Percentiles rank a stretch among this genome's conserved stretches.
Evolutionary conservation across 2,329 filamentous ascomycete genomes (phyloP).

Genomic region (Paracoccidioides brasiliensis): DNA sequence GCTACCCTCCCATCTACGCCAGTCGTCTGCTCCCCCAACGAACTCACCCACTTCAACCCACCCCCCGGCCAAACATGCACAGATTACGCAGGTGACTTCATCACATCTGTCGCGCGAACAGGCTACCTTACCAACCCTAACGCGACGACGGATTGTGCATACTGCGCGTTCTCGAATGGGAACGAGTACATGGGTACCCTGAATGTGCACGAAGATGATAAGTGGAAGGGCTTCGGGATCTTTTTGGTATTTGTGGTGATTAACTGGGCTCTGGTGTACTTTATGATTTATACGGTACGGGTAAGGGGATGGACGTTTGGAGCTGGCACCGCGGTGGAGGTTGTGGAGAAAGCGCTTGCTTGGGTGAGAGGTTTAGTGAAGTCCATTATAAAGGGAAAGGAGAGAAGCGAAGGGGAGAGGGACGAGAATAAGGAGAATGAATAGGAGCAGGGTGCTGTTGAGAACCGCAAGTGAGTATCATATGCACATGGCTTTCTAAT

Average conservation of each 20-base stretch:
- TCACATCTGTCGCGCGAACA: slow-evolving; percentile 38
- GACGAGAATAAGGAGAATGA: background rate
- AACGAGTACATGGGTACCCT: slow-evolving; percentile 3
- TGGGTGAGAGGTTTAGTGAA: slow-evolving; percentile 14
- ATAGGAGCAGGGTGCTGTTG: background rate
- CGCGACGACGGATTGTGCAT: slow-evolving; percentile 39
- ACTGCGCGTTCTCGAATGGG: slow-evolving; percentile 3
- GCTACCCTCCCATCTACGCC: slow-evolving; percentile 43
- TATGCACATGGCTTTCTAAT: background rate
- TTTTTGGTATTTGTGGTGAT: slow-evolving; percentile 7
- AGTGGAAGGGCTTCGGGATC: slow-evolving; percentile 7
- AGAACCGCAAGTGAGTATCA: background rate
- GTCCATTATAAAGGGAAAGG: slow-evolving; percentile 10
- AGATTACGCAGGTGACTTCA: slow-evolving; percentile 50
- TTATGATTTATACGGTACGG: slow-evolving; percentile 6
- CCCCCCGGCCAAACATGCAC: slow-evolving; percentile 52
- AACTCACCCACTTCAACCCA: slow-evolving; percentile 53
- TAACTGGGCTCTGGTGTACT: slow-evolving; percentile 7
- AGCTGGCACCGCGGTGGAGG: slow-evolving; percentile 44
- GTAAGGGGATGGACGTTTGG: slow-evolving; percentile 6
- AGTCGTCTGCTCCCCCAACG: slow-evolving; percentile 41
- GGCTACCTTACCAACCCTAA: slow-evolving; percentile 46
- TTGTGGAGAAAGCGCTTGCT: slow-evolving; percentile 30
- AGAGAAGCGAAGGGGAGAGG: slow-evolving; percentile 7
- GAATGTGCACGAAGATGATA: slow-evolving; percentile 5